These are phyloP conservation scores for Prillingera fragicola DNA, from an alignment of 1,284 basidiomycete species.

Conservation along the genomic window DNA sequence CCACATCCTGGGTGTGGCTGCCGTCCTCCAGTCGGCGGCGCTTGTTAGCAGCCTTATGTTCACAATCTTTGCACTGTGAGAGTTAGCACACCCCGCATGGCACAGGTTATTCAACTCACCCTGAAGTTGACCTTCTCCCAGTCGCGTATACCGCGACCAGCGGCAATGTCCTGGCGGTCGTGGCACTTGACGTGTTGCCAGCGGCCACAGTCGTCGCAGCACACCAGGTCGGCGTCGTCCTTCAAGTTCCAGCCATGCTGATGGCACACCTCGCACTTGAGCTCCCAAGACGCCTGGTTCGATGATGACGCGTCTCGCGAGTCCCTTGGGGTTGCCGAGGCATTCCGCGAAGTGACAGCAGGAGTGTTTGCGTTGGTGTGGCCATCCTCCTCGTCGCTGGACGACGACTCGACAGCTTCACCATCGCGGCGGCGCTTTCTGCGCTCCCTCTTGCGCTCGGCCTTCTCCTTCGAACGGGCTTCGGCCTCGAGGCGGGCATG, in stretches of 20 bases:
- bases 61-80: slow-evolving; percentile 37
- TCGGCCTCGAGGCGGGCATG: slow-evolving; percentile 37
- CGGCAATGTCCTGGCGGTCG: slow-evolving; percentile 34
- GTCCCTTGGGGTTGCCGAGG: neutral
- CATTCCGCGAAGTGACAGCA: neutral
- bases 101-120: slow-evolving; percentile 17
- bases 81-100: neutral
- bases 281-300: too few species aligned
- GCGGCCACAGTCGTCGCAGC: slow-evolving; percentile 52
- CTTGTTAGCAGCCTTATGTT: slow-evolving; percentile 22
- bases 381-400: slow-evolving; percentile 16
- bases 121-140: slow-evolving; percentile 48
- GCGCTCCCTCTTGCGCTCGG: slow-evolving; percentile 40
- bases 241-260: slow-evolving; percentile 48
- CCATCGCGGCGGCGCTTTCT: slow-evolving; percentile 36
- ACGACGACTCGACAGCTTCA: slow-evolving; percentile 17
- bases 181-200: slow-evolving; percentile 51
- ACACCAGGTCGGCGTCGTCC: slow-evolving; percentile 50
- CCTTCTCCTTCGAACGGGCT: slow-evolving; percentile 38
- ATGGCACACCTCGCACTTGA: slow-evolving; percentile 52
- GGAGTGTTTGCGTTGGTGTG: too few species aligned
- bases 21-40: slow-evolving; percentile 18
- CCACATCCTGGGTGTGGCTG: too few species aligned
- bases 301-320: too few species aligned
- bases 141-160: slow-evolving; percentile 34